Evolutionary conservation across 768 basidiomycete genomes (phyloP).

Genomic region (Mycena rosella): DNA sequence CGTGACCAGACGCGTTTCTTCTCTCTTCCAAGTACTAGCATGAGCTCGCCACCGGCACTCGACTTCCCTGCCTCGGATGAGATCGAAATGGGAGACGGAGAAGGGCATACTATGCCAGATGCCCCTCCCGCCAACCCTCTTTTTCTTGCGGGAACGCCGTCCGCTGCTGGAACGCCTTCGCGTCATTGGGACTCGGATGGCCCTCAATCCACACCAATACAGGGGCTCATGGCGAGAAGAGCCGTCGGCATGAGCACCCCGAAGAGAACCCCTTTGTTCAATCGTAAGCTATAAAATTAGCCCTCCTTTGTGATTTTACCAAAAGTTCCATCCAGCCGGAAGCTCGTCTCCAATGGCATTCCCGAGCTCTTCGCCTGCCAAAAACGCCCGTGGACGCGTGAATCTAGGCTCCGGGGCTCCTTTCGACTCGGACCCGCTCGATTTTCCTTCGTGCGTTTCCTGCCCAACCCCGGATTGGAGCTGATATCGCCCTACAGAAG

Average conservation of each 20-base stretch:
- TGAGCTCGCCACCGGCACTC: constrained; percentile 76
- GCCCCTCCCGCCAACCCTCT: constrained; percentile 60
- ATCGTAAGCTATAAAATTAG: constrained; percentile 52
- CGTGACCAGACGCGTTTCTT: constrained; percentile 11
- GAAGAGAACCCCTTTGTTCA: constrained; percentile 65
- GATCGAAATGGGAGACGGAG: constrained; percentile 61
- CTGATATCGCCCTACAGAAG: constrained; percentile 53
- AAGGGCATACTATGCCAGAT: constrained; percentile 55
- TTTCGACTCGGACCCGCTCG: constrained; percentile 73
- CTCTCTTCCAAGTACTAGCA: constrained; percentile 40
- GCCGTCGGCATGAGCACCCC: constrained; percentile 70
- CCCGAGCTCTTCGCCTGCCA: constrained; percentile 72
- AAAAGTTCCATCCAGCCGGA: constrained; percentile 51
- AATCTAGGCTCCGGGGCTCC: constrained; percentile 52
- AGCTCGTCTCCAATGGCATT: constrained; percentile 76
- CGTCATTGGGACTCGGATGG: constrained; percentile 50
- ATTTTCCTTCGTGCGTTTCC: constrained; percentile 73
- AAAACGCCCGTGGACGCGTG: constrained; percentile 57
- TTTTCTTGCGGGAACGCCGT: constrained; percentile 68
- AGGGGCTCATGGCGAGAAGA: constrained; percentile 61
- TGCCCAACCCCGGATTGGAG: not conserved
- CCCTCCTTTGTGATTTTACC: constrained; percentile 15
- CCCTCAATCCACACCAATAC: constrained; percentile 58
- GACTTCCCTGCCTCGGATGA: constrained; percentile 78
- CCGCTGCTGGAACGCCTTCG: constrained; percentile 63